Conservation (phyloP, 2,329 filamentous ascomycete species). For the Teratosphaeria viscida region DNA sequence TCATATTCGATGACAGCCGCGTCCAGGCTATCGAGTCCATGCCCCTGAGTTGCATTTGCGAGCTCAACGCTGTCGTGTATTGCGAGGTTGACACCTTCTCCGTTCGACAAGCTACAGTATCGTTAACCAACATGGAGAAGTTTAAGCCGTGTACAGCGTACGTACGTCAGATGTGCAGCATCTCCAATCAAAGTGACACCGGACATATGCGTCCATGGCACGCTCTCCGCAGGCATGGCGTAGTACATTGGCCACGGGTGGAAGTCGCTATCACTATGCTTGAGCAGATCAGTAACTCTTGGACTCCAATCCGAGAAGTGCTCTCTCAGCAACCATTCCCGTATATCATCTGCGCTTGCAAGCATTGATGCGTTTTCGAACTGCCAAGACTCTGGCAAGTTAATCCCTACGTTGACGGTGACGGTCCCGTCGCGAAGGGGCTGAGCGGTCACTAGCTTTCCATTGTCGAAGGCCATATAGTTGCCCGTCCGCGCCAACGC, state of each 20-base stretch:
- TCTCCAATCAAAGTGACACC: slow-evolving; percentile 50
- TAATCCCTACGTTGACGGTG: slow-evolving; percentile 3
- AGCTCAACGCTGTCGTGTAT: slow-evolving; percentile 46
- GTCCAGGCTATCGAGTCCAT: slow-evolving; percentile 14
- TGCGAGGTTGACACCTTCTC: slow-evolving; percentile 50
- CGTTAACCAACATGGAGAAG: not conserved
- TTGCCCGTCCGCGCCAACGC: slow-evolving; percentile 21
- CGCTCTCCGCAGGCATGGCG: slow-evolving; percentile 40
- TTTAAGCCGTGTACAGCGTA: not conserved
- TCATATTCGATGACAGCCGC: slow-evolving; percentile 22
- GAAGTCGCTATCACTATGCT: slow-evolving; percentile 31
- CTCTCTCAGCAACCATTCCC: slow-evolving; percentile 30
- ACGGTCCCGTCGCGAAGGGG: slow-evolving; percentile 15
- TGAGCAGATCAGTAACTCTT: slow-evolving; percentile 33
- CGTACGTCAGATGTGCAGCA: slow-evolving; percentile 37
- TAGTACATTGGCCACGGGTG: slow-evolving; percentile 38
- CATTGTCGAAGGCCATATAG: slow-evolving; percentile 14
- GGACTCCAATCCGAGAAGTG: slow-evolving; percentile 28
- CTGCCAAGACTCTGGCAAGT: slow-evolving; percentile 12
- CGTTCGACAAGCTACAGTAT: slow-evolving; percentile 36
- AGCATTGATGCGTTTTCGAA: slow-evolving; percentile 5
- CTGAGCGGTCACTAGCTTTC: slow-evolving; percentile 11
- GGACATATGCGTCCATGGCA: slow-evolving; percentile 37
- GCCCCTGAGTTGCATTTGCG: slow-evolving; percentile 32
- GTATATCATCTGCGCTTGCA: slow-evolving; percentile 26